A percentile compares a stretch with the other conserved stretches of the same genome.
phyloP scores from a whole-genome alignment of 2,329 filamentous ascomycete species.

The Curvularia sp. region DNA sequence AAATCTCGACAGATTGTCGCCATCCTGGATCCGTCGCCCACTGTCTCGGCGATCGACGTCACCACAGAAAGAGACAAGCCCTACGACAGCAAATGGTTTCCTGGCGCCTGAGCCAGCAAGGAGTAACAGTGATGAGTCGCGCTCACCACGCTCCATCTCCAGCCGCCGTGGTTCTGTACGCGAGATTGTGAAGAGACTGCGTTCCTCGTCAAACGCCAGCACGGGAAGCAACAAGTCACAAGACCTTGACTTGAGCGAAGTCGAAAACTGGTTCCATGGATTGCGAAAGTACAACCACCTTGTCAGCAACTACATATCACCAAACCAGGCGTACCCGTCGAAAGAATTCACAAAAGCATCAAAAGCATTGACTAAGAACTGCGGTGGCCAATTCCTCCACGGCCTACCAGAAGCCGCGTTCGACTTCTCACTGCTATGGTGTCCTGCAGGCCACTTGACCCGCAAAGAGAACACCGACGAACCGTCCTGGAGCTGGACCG shows the following conservation, averaged over 20 bases:
- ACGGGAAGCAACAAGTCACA: slow-evolving; percentile 24
- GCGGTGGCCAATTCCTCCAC: slow-evolving; percentile 40
- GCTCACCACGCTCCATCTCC: slow-evolving; percentile 33
- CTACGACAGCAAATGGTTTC: slow-evolving; percentile 24
- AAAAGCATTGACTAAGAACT: slow-evolving; percentile 37
- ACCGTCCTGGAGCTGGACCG: slow-evolving; percentile 46
- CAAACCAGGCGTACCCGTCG: slow-evolving; percentile 18
- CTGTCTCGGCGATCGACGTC: slow-evolving; percentile 6
- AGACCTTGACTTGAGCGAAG: slow-evolving; percentile 34
- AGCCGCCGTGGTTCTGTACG: slow-evolving; percentile 31
- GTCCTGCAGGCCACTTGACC: slow-evolving; percentile 32
- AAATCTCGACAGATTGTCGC: slow-evolving; percentile 31
- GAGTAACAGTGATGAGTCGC: slow-evolving; percentile 38
- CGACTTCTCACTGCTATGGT: slow-evolving; percentile 45
- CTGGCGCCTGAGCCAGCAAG: slow-evolving; percentile 27
- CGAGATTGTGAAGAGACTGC: slow-evolving; percentile 35
- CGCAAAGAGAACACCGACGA: slow-evolving; percentile 24
- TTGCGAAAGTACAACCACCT: slow-evolving; percentile 45
- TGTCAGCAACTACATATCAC: slow-evolving; percentile 31
- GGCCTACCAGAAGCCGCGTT: slow-evolving; percentile 44
- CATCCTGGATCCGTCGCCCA: slow-evolving; percentile 34
- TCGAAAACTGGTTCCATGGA: slow-evolving; percentile 40
- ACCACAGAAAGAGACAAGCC: slow-evolving; percentile 24
- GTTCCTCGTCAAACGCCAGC: slow-evolving; percentile 39
- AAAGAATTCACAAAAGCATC: slow-evolving; percentile 33